Evolutionary conservation across 2,329 filamentous ascomycete species (phyloP).

Genomic region (Colletotrichum musae): DNA sequence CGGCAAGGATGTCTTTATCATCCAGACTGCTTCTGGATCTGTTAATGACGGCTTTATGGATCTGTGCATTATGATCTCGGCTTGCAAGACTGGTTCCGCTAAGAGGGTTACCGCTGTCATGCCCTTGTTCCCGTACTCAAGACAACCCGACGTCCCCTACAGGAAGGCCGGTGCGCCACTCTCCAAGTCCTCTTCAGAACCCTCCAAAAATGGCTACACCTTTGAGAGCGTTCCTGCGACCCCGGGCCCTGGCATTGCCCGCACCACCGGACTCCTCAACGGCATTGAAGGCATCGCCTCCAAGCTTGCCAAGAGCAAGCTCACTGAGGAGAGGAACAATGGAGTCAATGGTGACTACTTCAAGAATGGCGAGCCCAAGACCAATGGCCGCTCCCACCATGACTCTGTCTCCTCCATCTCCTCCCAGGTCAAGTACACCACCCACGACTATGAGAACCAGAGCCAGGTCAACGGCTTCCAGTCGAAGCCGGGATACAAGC

Average conservation of each 20-base stretch:
- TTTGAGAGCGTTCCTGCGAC: conserved; percentile 95
- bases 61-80: conserved; percentile 97
- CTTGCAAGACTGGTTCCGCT: conserved; percentile 94
- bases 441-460: conserved; percentile 72
- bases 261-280: conserved; percentile 75
- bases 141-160: conserved; percentile 96
- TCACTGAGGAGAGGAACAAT: conserved; percentile 62
- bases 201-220: conserved; percentile 76
- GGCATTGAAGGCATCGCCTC: conserved; percentile 79
- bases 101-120: conserved; percentile 89
- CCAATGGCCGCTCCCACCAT: conserved; percentile 53
- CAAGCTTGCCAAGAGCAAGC: conserved; percentile 77
- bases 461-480: conserved; percentile 72
- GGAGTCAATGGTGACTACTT: conserved; percentile 46
- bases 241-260: conserved; percentile 79
- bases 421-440: conserved; percentile 68
- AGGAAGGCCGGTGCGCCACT: conserved; percentile 95
- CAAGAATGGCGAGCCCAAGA: conserved; percentile 50
- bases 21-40: conserved; percentile 91
- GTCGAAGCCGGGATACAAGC: conserved; percentile 93
- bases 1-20: conserved; percentile 98
- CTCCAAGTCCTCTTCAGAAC: conserved; percentile 73
- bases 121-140: conserved; percentile 95
- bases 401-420: conserved; percentile 55
- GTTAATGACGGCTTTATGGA: conserved; percentile 98